phyloP scores from a whole-genome alignment of 176 grass and related monocot species.

The Aegilops bicornis region DNA sequence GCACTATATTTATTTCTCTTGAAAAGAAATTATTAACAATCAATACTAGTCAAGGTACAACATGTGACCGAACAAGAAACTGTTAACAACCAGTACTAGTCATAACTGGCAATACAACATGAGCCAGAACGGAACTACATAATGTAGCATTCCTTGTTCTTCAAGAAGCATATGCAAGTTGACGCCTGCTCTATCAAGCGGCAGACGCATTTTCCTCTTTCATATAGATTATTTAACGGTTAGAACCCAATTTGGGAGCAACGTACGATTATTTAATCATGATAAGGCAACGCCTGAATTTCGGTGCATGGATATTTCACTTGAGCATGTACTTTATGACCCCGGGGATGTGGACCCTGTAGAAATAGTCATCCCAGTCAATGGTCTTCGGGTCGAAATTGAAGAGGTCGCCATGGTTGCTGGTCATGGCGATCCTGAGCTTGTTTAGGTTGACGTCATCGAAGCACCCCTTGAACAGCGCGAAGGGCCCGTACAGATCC shows the following conservation, averaged over 20 bases:
- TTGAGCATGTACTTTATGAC: conserved; percentile 52
- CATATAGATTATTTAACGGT: not conserved
- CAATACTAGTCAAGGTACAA: no score
- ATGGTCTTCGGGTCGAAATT: conserved; percentile 42
- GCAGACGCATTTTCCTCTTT: not conserved
- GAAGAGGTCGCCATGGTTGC: not conserved
- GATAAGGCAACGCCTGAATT: not conserved
- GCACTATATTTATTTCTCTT: no score
- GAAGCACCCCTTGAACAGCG: conserved; percentile 59
- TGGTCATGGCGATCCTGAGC: conserved; percentile 8
- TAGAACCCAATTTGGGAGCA: not conserved
- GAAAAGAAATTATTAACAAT: no score
- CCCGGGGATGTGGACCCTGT: conserved; percentile 44
- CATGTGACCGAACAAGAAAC: no score
- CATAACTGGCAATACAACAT: not conserved
- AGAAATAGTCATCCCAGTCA: conserved; percentile 56
- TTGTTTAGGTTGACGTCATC: conserved; percentile 39
- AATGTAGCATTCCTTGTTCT: not conserved
- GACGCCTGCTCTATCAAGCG: not conserved
- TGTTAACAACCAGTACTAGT: not conserved
- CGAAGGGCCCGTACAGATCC: conserved; percentile 58
- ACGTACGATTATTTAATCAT: not conserved
- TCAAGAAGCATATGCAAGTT: not conserved
- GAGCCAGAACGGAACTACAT: not conserved
- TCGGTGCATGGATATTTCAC: not conserved